These are phyloP conservation scores for Rhodotorula sp. DNA, from an alignment of 1,284 basidiomycete genomes.

Conservation along the genomic window DNA sequence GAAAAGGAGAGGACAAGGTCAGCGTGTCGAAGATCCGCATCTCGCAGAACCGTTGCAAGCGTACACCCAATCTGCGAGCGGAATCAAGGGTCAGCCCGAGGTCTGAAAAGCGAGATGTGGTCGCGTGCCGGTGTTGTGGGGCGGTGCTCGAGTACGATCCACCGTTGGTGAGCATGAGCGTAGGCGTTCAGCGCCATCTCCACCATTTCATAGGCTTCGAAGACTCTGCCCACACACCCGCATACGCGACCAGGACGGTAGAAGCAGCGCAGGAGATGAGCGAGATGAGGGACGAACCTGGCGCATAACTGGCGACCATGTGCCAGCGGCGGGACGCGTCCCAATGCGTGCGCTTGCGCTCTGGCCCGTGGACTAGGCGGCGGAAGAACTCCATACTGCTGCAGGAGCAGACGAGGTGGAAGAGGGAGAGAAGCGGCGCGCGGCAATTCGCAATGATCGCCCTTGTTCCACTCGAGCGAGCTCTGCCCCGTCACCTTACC, in stretches of 20 bases:
- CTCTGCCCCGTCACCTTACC: no score
- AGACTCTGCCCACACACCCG: no score
- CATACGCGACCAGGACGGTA: rapidly evolving
- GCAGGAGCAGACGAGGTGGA: neutral
- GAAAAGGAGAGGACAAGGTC: no score
- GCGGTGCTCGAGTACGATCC: neutral
- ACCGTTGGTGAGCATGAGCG: no score
- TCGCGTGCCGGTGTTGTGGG: neutral
- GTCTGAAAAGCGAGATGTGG: conserved; percentile 3
- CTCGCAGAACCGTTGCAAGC: no score
- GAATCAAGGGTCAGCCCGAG: neutral
- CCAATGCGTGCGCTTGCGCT: conserved; percentile 4
- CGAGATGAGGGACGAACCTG: conserved; percentile 10
- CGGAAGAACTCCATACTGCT: neutral
- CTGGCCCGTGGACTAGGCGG: conserved; percentile 21
- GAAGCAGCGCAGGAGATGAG: neutral
- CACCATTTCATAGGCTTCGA: no score
- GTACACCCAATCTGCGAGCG: neutral
- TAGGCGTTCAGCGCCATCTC: no score
- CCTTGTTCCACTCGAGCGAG: no score
- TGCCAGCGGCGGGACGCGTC: neutral
- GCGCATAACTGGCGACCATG: conserved; percentile 20
- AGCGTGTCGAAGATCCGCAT: no score
- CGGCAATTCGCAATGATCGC: neutral
- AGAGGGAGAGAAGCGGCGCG: neutral